Percentiles rank a stretch among this genome's conserved stretches.
These are phyloP conservation scores for Arctostaphylos glauca DNA, from an alignment of 148 eudicot genomes.

Conservation along the genomic window DNA sequence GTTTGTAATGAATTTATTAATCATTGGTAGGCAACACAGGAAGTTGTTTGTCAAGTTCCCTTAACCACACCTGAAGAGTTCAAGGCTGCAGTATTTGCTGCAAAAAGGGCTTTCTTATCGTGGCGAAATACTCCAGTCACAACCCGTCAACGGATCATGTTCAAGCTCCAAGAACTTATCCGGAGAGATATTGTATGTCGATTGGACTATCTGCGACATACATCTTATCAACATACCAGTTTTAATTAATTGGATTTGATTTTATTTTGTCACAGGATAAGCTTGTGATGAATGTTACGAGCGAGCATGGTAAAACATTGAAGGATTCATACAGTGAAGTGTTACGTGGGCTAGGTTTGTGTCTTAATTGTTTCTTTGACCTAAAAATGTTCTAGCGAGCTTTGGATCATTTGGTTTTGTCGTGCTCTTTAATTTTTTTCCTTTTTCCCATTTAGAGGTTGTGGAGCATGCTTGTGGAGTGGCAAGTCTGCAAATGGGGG, in stretches of 20 bases:
- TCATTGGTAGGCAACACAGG: constrained; percentile 58
- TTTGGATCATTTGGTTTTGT: constrained; percentile 15
- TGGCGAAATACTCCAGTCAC: constrained; percentile 63
- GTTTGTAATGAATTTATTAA: constrained; percentile 12
- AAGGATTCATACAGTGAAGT: constrained; percentile 56
- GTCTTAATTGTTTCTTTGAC: constrained; percentile 6
- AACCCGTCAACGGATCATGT: constrained; percentile 57
- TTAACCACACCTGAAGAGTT: constrained; percentile 59
- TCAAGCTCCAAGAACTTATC: constrained; percentile 65
- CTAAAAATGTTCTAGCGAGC: not conserved
- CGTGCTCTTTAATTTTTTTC: not conserved
- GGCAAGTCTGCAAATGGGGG: constrained; percentile 57
- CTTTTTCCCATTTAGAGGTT: constrained; percentile 49
- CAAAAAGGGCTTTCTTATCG: constrained; percentile 57
- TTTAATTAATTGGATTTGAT: not conserved
- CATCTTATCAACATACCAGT: not conserved
- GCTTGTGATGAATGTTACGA: constrained; percentile 45
- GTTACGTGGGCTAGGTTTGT: constrained; percentile 48
- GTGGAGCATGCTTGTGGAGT: constrained; percentile 67
- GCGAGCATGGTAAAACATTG: constrained; percentile 67
- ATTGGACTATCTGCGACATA: not conserved
- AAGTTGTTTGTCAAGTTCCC: constrained; percentile 70
- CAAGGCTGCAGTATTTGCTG: constrained; percentile 61
- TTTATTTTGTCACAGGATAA: constrained; percentile 43
- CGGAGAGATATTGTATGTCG: constrained; percentile 60